Conservation (phyloP, 495 filamentous ascomycete species). For the Aspergillus homomorphus region DNA sequence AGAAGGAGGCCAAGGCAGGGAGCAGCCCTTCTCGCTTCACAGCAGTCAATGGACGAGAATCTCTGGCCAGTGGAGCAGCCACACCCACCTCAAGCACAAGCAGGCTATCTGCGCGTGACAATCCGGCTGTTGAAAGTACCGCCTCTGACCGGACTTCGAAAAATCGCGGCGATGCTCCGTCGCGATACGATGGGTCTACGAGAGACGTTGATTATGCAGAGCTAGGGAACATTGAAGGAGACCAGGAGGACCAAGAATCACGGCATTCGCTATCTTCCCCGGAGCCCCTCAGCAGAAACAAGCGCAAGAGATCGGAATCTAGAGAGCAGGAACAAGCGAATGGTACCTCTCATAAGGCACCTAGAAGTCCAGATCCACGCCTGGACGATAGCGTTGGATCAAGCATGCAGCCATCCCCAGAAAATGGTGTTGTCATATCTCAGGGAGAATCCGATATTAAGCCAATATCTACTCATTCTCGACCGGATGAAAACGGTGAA, state of each 20-base stretch:
- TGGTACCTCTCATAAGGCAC: slow-evolving; percentile 13
- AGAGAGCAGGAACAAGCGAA: slow-evolving; percentile 25
- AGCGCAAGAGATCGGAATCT: slow-evolving; percentile 45
- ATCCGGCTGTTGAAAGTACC: slow-evolving; percentile 20
- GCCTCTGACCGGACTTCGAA: slow-evolving; percentile 17
- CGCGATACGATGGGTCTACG: slow-evolving; percentile 22
- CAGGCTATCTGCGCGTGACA: slow-evolving; percentile 20
- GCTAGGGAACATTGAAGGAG: slow-evolving; percentile 10
- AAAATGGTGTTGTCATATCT: slow-evolving; percentile 13
- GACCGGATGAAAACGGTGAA: slow-evolving; percentile 32
- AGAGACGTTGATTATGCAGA: slow-evolving; percentile 14
- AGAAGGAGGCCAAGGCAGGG: slow-evolving; percentile 41
- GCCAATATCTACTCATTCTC: slow-evolving; percentile 23
- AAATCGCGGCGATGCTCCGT: slow-evolving; percentile 13
- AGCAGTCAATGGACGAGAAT: slow-evolving; percentile 50
- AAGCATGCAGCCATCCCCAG: slow-evolving; percentile 8
- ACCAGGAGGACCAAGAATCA: slow-evolving; percentile 26
- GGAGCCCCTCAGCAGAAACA: slow-evolving; percentile 26
- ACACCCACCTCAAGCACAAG: slow-evolving; percentile 7
- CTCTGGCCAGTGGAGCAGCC: slow-evolving; percentile 16
- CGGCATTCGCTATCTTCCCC: slow-evolving; percentile 27
- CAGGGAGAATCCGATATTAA: slow-evolving; percentile 24
- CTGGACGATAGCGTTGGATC: slow-evolving; percentile 18
- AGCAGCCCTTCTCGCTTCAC: slow-evolving; percentile 52
- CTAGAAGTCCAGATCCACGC: slow-evolving; percentile 21